Evolutionary conservation across 495 filamentous ascomycete genomes (phyloP).

Genomic region (Trichoderma reesei): DNA sequence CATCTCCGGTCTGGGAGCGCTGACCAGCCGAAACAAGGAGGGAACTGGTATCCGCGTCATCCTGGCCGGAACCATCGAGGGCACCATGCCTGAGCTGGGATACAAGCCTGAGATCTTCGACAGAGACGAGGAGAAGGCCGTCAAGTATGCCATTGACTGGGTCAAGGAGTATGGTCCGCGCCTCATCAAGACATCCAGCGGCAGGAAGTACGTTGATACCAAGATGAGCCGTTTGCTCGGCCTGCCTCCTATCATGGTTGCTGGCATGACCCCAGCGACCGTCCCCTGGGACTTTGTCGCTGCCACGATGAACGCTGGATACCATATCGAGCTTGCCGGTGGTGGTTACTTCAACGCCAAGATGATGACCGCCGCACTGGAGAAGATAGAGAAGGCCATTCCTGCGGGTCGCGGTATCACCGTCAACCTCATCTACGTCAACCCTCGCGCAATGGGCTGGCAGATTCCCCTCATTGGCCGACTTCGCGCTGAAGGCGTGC

Average conservation of each 20-base stretch:
- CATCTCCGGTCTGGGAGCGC: constrained; percentile 89
- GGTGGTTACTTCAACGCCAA: constrained; percentile 92
- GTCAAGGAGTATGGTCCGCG: constrained; percentile 89
- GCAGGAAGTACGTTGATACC: constrained; percentile 86
- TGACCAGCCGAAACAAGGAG: constrained; percentile 97
- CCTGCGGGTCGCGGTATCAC: constrained; percentile 88
- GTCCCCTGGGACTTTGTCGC: constrained; percentile 90
- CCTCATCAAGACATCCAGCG: constrained; percentile 75
- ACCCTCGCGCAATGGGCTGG: constrained; percentile 93
- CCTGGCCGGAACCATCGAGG: constrained; percentile 81
- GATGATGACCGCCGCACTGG: constrained; percentile 78
- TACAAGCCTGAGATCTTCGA: constrained; percentile 98
- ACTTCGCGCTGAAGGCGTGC: constrained; percentile 77
- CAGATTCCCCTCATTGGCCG: constrained; percentile 86
- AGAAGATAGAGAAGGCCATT: constrained; percentile 80
- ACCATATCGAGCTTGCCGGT: constrained; percentile 77
- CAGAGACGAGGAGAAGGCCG: constrained; percentile 81
- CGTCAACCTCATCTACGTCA: constrained; percentile 93
- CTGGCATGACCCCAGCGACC: constrained; percentile 86
- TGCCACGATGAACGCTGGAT: constrained; percentile 86
- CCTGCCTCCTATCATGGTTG: constrained; percentile 81
- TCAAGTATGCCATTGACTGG: constrained; percentile 97
- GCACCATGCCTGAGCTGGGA: constrained; percentile 79
- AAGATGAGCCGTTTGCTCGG: constrained; percentile 94
- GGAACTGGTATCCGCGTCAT: constrained; percentile 94